phyloP scores from a whole-genome alignment of 768 basidiomycete genomes.

The Leccinum broughii region DNA sequence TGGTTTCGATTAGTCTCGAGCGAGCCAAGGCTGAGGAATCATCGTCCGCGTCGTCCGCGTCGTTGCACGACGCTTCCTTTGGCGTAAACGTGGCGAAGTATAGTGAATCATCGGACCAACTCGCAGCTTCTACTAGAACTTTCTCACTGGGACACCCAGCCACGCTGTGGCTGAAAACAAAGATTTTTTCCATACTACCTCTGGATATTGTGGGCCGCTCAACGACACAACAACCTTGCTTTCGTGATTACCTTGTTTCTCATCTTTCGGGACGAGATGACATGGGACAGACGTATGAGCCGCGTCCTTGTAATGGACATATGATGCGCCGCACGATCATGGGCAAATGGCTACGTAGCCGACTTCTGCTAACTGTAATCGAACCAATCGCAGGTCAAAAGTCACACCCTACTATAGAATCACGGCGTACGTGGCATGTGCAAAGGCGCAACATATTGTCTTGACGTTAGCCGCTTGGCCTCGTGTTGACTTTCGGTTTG shows the following conservation, averaged over 20 bases:
- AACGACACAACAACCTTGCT: background rate
- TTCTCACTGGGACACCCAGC: background rate
- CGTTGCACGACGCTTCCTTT: background rate
- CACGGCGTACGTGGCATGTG: background rate
- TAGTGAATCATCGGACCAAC: background rate
- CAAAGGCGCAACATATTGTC: background rate
- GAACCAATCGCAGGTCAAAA: background rate
- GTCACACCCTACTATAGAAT: background rate
- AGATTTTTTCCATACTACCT: background rate
- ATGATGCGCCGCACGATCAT: too few relatives aligned
- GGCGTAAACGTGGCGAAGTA: background rate
- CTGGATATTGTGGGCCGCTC: background rate
- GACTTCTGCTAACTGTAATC: background rate
- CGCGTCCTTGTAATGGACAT: background rate
- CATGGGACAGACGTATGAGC: background rate
- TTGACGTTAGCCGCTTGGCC: background rate
- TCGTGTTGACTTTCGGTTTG: background rate
- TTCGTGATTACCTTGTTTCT: background rate
- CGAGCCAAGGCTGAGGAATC: background rate
- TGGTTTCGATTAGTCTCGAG: background rate
- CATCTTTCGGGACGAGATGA: background rate
- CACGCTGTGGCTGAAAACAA: background rate
- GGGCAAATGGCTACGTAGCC: background rate
- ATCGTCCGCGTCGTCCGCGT: background rate
- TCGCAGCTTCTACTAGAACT: background rate